A percentile compares a stretch with the other conserved stretches of the same genome.
These are phyloP conservation scores for Filosporella fistucella DNA, from an alignment of 495 filamentous ascomycete genomes.

Conservation along the genomic window DNA sequence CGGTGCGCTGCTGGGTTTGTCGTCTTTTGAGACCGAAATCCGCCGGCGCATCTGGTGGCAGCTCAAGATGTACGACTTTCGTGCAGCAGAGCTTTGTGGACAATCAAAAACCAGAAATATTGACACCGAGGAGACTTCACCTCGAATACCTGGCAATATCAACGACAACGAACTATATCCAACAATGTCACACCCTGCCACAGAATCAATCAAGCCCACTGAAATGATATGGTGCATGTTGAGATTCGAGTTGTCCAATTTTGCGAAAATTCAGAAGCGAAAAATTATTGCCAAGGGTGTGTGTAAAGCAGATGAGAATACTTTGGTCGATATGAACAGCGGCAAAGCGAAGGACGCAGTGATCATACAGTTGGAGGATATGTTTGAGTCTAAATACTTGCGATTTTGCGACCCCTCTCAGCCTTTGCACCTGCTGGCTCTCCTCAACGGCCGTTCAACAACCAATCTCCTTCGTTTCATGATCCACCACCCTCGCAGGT, in stretches of 20 bases:
- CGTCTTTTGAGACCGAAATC: constrained; percentile 79
- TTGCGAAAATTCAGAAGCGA: constrained; percentile 23
- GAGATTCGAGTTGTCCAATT: constrained; percentile 52
- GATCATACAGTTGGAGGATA: constrained; percentile 58
- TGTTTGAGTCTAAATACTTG: constrained; percentile 65
- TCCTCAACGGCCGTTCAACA: constrained; percentile 61
- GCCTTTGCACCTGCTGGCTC: constrained; percentile 64
- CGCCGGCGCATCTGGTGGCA: constrained; percentile 81
- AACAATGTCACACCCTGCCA: constrained; percentile 63
- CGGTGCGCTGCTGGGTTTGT: constrained; percentile 62
- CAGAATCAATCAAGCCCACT: constrained; percentile 54
- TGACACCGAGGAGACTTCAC: constrained; percentile 68
- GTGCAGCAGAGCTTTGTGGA: constrained; percentile 78
- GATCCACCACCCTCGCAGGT: constrained; percentile 17
- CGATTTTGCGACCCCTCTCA: constrained; percentile 49
- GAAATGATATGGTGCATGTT: constrained; percentile 75
- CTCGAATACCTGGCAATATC: constrained; percentile 65
- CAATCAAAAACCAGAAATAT: constrained; percentile 77
- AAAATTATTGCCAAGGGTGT: constrained; percentile 18
- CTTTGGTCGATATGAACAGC: constrained; percentile 2
- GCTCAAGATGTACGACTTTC: constrained; percentile 67
- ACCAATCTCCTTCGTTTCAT: constrained; percentile 28
- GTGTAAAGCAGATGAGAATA: background rate
- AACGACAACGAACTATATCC: constrained; percentile 72
- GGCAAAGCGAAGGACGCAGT: constrained; percentile 44